These are phyloP conservation scores for Magnolia kwangsiensis DNA, from an alignment of 164 flowering plant species.

Conservation along the genomic window DNA sequence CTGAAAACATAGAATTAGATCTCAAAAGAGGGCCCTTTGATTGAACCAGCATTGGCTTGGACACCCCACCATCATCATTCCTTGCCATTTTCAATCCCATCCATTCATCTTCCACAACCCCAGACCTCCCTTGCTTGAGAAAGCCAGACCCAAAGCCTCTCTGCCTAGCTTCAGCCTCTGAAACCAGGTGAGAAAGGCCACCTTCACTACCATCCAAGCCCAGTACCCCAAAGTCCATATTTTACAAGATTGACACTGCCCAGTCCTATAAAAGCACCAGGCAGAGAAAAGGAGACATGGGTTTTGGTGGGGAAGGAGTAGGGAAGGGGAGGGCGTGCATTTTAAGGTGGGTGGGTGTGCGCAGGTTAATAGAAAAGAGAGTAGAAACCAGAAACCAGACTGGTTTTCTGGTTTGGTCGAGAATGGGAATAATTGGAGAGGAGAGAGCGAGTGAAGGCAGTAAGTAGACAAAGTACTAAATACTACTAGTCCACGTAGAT, in stretches of 20 bases:
- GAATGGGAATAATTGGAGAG: neutral
- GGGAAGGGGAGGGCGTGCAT: constrained; percentile 11
- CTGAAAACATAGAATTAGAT: constrained; percentile 41
- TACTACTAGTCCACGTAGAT: neutral
- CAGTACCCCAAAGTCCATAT: constrained; percentile 61
- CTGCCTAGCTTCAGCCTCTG: constrained; percentile 45
- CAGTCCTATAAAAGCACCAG: constrained; percentile 12
- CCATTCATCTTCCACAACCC: constrained; percentile 47
- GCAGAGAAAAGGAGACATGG: constrained; percentile 23
- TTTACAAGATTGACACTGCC: constrained; percentile 1
- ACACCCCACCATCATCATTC: constrained; percentile 31
- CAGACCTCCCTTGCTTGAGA: constrained; percentile 31
- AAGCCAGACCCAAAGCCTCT: constrained; percentile 57
- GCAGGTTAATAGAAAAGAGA: neutral
- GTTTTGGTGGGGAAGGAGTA: constrained; percentile 1
- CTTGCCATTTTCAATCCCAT: constrained; percentile 53
- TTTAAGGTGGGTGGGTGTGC: neutral
- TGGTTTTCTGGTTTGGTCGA: neutral
- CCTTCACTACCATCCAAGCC: constrained; percentile 43
- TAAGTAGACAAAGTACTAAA: neutral
- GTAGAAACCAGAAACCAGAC: constrained; percentile 10
- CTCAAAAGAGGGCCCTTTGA: constrained; percentile 33
- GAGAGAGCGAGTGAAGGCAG: neutral
- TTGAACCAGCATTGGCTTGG: constrained; percentile 41
- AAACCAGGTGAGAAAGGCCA: constrained; percentile 22